phyloP scores from a whole-genome alignment of 2,329 filamentous ascomycete genomes.

The Neonectria ditissima region DNA sequence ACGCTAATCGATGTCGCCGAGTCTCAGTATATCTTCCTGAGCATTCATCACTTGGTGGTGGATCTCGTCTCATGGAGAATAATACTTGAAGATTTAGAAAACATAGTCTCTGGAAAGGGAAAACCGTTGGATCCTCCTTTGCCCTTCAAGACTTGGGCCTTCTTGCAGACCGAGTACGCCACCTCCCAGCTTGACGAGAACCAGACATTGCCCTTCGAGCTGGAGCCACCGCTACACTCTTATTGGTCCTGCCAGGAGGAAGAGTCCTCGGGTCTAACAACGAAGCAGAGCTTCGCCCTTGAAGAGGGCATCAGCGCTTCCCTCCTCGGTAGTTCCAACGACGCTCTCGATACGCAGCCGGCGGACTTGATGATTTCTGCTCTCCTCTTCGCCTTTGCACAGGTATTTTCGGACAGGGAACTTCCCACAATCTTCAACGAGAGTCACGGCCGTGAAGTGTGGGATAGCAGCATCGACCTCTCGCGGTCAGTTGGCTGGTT shows the following conservation, averaged over 20 bases:
- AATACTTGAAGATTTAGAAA: slow-evolving; percentile 22
- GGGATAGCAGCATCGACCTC: slow-evolving; percentile 41
- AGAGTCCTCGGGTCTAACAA: neutral
- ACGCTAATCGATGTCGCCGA: slow-evolving; percentile 13
- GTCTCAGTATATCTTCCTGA: slow-evolving; percentile 17
- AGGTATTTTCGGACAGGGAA: slow-evolving; percentile 49
- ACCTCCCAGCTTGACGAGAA: no score
- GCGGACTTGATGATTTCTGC: slow-evolving; percentile 28
- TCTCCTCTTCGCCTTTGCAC: slow-evolving; percentile 16
- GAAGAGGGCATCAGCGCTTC: slow-evolving; percentile 8
- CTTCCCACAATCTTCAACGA: slow-evolving; percentile 53
- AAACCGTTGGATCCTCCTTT: no score
- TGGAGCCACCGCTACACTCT: no score
- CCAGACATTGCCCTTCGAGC: no score
- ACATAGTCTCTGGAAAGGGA: neutral
- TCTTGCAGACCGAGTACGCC: neutral
- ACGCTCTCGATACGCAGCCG: slow-evolving; percentile 19
- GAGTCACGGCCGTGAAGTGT: slow-evolving; percentile 55
- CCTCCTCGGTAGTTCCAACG: slow-evolving; percentile 20
- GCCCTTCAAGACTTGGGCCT: no score
- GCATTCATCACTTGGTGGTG: slow-evolving; percentile 22
- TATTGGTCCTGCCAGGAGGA: no score
- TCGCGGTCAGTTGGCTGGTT: slow-evolving; percentile 50
- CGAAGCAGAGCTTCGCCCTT: slow-evolving; percentile 4
- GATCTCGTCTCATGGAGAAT: slow-evolving; percentile 26